Percentiles rank a stretch among this genome's conserved stretches.
Conservation (phyloP, 306 rosid genomes). For the Abrus precatorius region DNA sequence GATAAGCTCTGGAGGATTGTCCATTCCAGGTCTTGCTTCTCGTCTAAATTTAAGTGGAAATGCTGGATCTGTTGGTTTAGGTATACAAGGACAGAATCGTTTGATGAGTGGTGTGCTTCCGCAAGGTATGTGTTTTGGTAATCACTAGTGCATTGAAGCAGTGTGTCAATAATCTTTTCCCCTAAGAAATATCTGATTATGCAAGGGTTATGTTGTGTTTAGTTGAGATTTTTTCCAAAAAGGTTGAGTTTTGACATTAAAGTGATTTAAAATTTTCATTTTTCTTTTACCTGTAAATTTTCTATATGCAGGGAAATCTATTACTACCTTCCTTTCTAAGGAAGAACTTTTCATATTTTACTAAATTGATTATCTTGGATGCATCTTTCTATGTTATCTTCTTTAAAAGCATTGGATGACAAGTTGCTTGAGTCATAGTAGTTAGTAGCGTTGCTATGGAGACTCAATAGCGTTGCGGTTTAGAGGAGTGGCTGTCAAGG, state of each 20-base stretch:
- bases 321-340: too few species aligned
- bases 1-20: slow-evolving; percentile 82
- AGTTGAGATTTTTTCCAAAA: not conserved
- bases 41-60: slow-evolving; percentile 81
- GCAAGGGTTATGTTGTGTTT: not conserved
- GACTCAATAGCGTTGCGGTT: too few species aligned
- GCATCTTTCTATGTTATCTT: too few species aligned
- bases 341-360: too few species aligned
- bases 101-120: slow-evolving; percentile 90
- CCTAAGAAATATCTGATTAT: slow-evolving; percentile 12
- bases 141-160: not conserved
- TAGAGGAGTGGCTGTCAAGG: too few species aligned
- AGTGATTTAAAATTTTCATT: not conserved
- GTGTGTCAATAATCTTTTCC: not conserved
- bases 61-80: slow-evolving; percentile 86
- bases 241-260: not conserved
- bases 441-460: too few species aligned
- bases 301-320: too few species aligned
- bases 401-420: too few species aligned
- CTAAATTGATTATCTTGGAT: too few species aligned
- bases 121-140: slow-evolving; percentile 69
- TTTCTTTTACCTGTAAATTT: not conserved
- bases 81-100: slow-evolving; percentile 91
- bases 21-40: slow-evolving; percentile 90
- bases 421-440: not conserved